Evolutionary conservation across 176 grass and related monocot species (phyloP).

Genomic region (Poa pratensis): DNA sequence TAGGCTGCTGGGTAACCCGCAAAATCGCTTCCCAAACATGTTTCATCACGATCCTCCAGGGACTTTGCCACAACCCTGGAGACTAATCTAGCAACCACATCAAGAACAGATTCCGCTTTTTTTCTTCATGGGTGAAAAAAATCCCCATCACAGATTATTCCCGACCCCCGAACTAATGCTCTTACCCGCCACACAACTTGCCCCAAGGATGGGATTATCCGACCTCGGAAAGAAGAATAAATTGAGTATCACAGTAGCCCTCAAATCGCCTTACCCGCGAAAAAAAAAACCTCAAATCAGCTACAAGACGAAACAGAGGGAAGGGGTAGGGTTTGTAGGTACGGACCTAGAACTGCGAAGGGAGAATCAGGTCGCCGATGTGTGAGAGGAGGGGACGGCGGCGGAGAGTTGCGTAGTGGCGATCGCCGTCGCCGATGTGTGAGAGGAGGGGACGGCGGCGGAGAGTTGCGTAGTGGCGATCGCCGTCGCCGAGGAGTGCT

Average conservation of each 20-base stretch:
- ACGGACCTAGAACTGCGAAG: neutral
- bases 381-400: neutral
- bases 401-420: neutral
- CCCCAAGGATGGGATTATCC: neutral
- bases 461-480: neutral
- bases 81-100: neutral
- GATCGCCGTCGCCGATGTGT: neutral
- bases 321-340: neutral
- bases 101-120: neutral
- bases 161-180: neutral
- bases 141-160: neutral
- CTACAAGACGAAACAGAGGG: neutral
- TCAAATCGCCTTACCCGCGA: neutral
- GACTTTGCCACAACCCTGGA: neutral
- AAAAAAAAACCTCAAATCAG: slow-evolving; percentile 10
- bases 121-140: neutral
- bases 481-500: neutral
- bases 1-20: neutral
- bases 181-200: neutral
- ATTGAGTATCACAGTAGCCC: neutral
- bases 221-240: neutral
- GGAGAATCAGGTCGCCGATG: neutral
- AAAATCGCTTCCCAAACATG: neutral
- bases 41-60: too few relatives aligned
- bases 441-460: neutral